phyloP scores from a whole-genome alignment of 164 flowering plant species.

The Magnolia kwangsiensis region DNA sequence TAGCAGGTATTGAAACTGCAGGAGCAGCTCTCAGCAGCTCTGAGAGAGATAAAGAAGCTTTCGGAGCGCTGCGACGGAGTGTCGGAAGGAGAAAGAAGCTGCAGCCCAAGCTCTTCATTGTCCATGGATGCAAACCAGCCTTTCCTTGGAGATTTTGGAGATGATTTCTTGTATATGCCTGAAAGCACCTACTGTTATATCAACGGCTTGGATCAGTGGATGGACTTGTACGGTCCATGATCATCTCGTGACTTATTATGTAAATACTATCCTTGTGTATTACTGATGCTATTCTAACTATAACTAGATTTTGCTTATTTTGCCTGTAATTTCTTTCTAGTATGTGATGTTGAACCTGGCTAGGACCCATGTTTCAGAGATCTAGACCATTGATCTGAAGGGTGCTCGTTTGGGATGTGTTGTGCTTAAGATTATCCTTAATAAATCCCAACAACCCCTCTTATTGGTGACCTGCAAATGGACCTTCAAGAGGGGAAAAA shows the following conservation, averaged over 20 bases:
- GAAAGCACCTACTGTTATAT: slow-evolving; percentile 19
- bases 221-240: slow-evolving; percentile 29
- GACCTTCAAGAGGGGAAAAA: too few species aligned
- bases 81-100: slow-evolving; percentile 20
- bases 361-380: too few species aligned
- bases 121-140: slow-evolving; percentile 37
- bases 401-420: too few species aligned
- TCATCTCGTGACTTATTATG: neutral
- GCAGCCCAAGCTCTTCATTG: slow-evolving; percentile 49
- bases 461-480: too few species aligned
- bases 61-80: slow-evolving; percentile 20
- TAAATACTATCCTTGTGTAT: neutral
- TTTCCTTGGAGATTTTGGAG: slow-evolving; percentile 41
- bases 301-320: too few species aligned
- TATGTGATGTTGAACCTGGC: too few species aligned
- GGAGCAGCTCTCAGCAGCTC: slow-evolving; percentile 46
- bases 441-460: too few species aligned
- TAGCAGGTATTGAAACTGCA: slow-evolving; percentile 53
- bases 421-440: too few species aligned
- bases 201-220: slow-evolving; percentile 45
- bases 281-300: too few species aligned
- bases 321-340: too few species aligned
- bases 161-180: slow-evolving; percentile 30
- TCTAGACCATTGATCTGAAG: too few species aligned
- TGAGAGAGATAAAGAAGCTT: slow-evolving; percentile 44